Base-by-base conservation (phyloP, 768 basidiomycete genomes). In the Lyophyllum decastes region DNA sequence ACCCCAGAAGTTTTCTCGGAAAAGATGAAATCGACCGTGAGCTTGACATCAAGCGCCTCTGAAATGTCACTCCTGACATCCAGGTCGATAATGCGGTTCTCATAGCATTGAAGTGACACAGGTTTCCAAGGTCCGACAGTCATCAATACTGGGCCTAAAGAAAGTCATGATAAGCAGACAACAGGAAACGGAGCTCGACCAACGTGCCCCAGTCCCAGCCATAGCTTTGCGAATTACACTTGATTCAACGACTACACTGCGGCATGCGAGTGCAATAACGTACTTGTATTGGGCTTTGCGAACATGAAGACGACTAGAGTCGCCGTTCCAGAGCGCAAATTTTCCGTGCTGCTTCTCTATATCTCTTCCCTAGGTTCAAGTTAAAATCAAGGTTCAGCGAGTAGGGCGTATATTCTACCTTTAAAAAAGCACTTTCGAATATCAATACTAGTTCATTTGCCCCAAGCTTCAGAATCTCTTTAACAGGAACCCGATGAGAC, bases 251-350 rank as follows among this genome's bases (percentile, higher is more conserved):
- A 21, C 26, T 4, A 4, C 19, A 21, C 17, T 24, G 4, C 16
- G 30, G 30, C 21, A 16, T 56, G 52, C 19, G 11, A 52, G 22
- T 5, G 6, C 30, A 19, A 62, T 60, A 50, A 72, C 84, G 58
- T 69, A 94, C 85, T 92, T 90, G 77, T 95, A 97, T 67, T 94
- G 92, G 1, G 95, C 94, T 74, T 97, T 98, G 47, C 95, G 84
- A 22, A 95, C 90, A 68, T 95, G 92, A 27, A 97, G 77, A 43
- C 95, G 84, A 65, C 90, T 92, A 0, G 91, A 87, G 68, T 96
- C 93, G 9, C 96, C 95, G 65, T 97, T 98, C 95, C 92, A 95
- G 7, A 90, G 74, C 2, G 77, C 68, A 16, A 82, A 66, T 68
- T 87, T 90, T 14, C 78, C 82, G 54, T 89, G 76, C 26, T 79